Base-by-base conservation (phyloP, 1,284 basidiomycete species). In the Rhodotorula sp. region DNA sequence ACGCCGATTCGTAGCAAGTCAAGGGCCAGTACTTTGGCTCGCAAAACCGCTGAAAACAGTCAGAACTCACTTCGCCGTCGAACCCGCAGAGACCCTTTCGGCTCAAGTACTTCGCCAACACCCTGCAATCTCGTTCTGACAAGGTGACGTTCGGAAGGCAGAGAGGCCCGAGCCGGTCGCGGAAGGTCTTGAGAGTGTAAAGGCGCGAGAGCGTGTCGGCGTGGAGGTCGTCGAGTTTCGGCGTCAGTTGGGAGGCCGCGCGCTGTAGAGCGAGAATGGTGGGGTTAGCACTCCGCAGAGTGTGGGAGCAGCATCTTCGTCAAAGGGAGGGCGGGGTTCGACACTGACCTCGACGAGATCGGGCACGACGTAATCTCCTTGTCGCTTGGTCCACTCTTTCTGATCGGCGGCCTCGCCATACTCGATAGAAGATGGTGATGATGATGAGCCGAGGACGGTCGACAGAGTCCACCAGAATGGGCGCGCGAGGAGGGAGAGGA, bases 401-500 rank as follows among this genome's bases (percentile, higher is more conserved):
- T 76, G 69, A 34, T 77, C 76, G 0, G 68, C 70, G 18, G 52
- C 34, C 26, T 75, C 74, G 14, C 68, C 73, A 34, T 65, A 31
- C 6, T 68, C 70, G 14, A 58, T 48, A 7, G 14, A 23, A 1
- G 48, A 46, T 1, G 56, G 51, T 18, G 49, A 63, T 49, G 14
- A 23, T 1, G 48, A 46, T 0, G 56, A 58, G 20, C 65, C 74
- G 47, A 62, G 57, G 52, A 76, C 64, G 31, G 64, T 67, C 7
- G 62, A 64, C n/a, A 77, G 58, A 1, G 72, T 67, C 78, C 78
- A 78, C 72, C 75, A 75, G 23, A 78, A 68, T 5, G 78, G 78
- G 10, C 68, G 66, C 0, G 73, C 57, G 61, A 77, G 72, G 29
- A 77, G 62, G 47, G 74, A 76, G 12, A 69, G 52, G 65, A 64